These are phyloP conservation scores for Pulveroboletus ridleyi DNA, from an alignment of 1,284 basidiomycete genomes.

Conservation along the genomic window DNA sequence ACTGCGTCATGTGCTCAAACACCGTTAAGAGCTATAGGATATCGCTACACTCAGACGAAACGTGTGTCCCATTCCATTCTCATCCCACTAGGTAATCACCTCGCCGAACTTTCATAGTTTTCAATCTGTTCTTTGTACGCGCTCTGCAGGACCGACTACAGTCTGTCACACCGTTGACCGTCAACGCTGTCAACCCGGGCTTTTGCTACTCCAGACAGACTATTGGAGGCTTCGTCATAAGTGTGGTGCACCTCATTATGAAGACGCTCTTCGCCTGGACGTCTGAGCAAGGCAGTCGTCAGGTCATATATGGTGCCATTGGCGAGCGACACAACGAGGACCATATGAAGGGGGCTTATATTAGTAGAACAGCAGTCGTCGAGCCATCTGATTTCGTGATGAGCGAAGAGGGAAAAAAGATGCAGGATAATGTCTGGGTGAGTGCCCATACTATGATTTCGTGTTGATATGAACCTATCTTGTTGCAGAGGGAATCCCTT, in stretches of 20 bases:
- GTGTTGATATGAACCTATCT: not conserved
- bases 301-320: constrained; percentile 41
- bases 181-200: constrained; percentile 52
- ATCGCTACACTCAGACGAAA: constrained; percentile 28
- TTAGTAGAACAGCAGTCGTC: constrained; percentile 33
- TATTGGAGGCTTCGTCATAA: constrained; percentile 21
- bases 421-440: constrained; percentile 52
- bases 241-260: constrained; percentile 10
- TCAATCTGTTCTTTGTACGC: constrained; percentile 37
- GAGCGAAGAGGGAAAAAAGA: constrained; percentile 45
- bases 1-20: not conserved
- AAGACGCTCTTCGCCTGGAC: constrained; percentile 29
- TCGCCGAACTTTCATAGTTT: constrained; percentile 14
- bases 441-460: not conserved
- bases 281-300: constrained; percentile 43
- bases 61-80: constrained; percentile 17
- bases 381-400: constrained; percentile 54
- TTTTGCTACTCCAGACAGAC: constrained; percentile 49
- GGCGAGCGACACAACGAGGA: constrained; percentile 33
- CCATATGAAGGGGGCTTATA: constrained; percentile 46
- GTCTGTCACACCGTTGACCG: constrained; percentile 32
- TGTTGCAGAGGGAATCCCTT: constrained; percentile 38
- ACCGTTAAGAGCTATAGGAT: constrained; percentile 23
- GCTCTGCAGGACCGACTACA: constrained; percentile 29
- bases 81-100: not conserved